Conservation (phyloP, 371 early-diverging fungal species). For the Zychaea mexicana region DNA sequence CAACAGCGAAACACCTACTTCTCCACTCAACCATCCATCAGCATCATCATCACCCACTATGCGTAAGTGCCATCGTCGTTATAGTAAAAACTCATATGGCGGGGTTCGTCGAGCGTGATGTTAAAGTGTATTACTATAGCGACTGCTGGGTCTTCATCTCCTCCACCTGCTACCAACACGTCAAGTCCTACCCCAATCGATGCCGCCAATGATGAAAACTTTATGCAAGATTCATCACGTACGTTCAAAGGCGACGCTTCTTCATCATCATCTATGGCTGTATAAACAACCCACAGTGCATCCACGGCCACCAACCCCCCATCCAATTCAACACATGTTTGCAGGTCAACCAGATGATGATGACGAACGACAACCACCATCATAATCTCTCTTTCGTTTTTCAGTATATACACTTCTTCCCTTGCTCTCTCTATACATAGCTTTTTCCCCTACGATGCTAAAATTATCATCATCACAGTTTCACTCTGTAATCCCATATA, state of each 20-base stretch:
- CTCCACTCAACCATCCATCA: neutral
- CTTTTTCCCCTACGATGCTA: neutral
- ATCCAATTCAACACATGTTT: neutral
- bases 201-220: neutral
- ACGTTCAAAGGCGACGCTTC: neutral
- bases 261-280: neutral
- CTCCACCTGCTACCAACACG: neutral
- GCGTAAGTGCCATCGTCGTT: neutral
- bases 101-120: too few species aligned
- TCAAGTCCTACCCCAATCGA: neutral
- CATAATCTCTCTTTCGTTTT: neutral
- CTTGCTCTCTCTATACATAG: neutral
- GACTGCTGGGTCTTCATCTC: too few species aligned
- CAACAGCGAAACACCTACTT: neutral
- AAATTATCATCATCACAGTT: neutral
- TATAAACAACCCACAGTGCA: neutral
- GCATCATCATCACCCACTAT: neutral
- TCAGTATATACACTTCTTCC: neutral
- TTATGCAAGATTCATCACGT: neutral
- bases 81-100: neutral
- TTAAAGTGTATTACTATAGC: too few species aligned
- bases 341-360: neutral
- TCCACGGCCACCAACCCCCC: too few species aligned
- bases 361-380: neutral
- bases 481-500: too few species aligned